Evolutionary conservation across 805 yeast genomes (phyloP), one percentile per base, ranked within the genome.

Genomic region (Sugiyamaella floridensis): DNA sequence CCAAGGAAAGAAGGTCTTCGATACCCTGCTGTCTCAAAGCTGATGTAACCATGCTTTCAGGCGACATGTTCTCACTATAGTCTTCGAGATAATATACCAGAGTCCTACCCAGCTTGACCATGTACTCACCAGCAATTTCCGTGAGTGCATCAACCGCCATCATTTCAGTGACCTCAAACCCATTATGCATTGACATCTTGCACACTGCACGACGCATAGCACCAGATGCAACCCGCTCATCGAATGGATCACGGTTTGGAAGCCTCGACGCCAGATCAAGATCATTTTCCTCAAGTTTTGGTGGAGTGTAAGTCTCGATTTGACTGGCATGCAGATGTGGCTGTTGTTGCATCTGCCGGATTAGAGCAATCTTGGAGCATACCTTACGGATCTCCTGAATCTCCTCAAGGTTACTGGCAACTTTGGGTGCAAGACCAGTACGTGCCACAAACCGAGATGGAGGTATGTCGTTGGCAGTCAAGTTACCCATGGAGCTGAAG

Each of bases 301-400:
- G 44, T 10, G 83, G 76, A 53, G 78, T 84, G 4, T 92, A 92
- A 12, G 84, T 80, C 57, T 78, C 79, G 75, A 83, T 72, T 61
- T 85, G 92, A 0, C 89, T 77, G 49, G 83, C 85, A 63, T 85
- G 92, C 48, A 85, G 72, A 66, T 81, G 82, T 54, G 81, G 84
- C 48, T 85, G 87, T 16, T 85, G 85, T 68, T 93, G 98, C 85
- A 93, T 85, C 63, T 90, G 90, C 58, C 96, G 76, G 54, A 93
- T 87, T 47, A 89, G 71, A 4, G 92, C 83, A 18, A 93, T 87
- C 66, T 90, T 90, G 70, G 89, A 86, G 65, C 97, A 90, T 3
- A 88, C 76, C 58, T 83, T 86, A 53, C 99, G 74, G 37, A 93
- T 86, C 60, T 89, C 89, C 70, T 92, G 97, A 76, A 93, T 87